Percentiles rank a stretch among this genome's conserved stretches.
Conservation (phyloP, 768 basidiomycete species). For the Termitomyces sp. region DNA sequence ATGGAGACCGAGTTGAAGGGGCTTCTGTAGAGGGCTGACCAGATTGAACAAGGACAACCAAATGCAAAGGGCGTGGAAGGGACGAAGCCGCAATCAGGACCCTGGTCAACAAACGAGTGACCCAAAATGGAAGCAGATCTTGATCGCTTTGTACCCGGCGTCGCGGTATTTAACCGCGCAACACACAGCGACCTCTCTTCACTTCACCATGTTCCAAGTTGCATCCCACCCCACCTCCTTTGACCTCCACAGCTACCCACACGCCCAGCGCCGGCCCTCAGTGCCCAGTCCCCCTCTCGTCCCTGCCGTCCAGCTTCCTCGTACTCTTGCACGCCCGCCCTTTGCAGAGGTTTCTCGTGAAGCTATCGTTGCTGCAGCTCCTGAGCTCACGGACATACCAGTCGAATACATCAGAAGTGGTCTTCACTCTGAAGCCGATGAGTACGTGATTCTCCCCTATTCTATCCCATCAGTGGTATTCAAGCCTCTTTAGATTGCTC, state of each 20-base stretch:
- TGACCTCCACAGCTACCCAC: conserved; percentile 28
- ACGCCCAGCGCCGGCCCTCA: conserved; percentile 22
- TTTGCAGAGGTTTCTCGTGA: conserved; percentile 53
- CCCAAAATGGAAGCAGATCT: conserved; percentile 30
- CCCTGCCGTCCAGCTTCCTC: conserved; percentile 59
- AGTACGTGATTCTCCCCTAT: conserved; percentile 27
- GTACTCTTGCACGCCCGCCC: conserved; percentile 58
- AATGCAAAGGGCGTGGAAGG: conserved; percentile 18
- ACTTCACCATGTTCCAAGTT: conserved; percentile 40
- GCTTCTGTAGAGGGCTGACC: conserved; percentile 2
- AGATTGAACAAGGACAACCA: conserved; percentile 22
- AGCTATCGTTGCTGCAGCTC: conserved; percentile 58
- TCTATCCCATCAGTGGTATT: conserved; percentile 11
- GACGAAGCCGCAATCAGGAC: conserved; percentile 10
- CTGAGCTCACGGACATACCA: conserved; percentile 59
- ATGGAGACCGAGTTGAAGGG: conserved; percentile 17
- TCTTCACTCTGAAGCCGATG: conserved; percentile 39
- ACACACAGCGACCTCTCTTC: conserved; percentile 1
- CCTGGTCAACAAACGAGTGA: conserved; percentile 31
- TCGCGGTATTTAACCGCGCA: conserved; percentile 23
- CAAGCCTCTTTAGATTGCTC: conserved; percentile 37
- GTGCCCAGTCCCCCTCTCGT: conserved; percentile 14
- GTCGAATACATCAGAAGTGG: conserved; percentile 64
- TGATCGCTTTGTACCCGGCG: conserved; percentile 23
- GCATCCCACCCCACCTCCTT: conserved; percentile 38